Base-by-base conservation (phyloP, 768 basidiomycete species). In the Podaxis carcinomalis region DNA sequence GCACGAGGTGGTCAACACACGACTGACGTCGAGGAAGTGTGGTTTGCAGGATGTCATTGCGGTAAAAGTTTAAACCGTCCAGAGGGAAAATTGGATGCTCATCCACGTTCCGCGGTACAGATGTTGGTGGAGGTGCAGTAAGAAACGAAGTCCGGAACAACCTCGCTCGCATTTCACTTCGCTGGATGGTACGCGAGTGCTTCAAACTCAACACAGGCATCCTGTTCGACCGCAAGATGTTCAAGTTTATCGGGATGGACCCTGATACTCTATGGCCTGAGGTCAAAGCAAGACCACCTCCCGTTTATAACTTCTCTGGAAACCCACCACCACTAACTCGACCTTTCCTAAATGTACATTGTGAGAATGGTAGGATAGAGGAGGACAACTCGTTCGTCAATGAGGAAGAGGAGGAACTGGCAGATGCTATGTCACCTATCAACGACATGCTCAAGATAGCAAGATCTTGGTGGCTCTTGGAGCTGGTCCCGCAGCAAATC, bases 31-130 rank as follows among this genome's bases (percentile, higher is more conserved):
- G 78, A 83, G 51, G 90, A 93, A 65, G 91, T 93, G 1, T 92
- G 91, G 90, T 93, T 92, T 65, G 71, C 89, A 3, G 90, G 90
- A 0, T 83, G 80, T 65, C 90, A 92, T 64, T 83, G 82, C 50
- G 89, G 90, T 89, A 64, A 28, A 25, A 32, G 4, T 32, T 54
- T 40, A 13, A 23, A 23, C 14, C 14, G 23, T 21, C 4, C 40
- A 35, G 14, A 25, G 44, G 14, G 19, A 35, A 14, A 16, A 44
- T 5, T 16, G 5, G n/a, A 51, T 57, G 32, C 60, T 35, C 50
- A 27, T 40, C 13, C 13, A 49, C 51, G 23, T 50, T 40, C n/a
- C 46, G 16, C 32, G 13, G 46, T 54, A 27, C 63, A 90, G 89
- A 92, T 65, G 80, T 93, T 19, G 91, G 92, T 1, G 91, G 91